Evolutionary conservation across 2,329 filamentous ascomycete species (phyloP), one percentile per base, ranked within the genome.

Genomic region (Pseudocercospora fijiensis): DNA sequence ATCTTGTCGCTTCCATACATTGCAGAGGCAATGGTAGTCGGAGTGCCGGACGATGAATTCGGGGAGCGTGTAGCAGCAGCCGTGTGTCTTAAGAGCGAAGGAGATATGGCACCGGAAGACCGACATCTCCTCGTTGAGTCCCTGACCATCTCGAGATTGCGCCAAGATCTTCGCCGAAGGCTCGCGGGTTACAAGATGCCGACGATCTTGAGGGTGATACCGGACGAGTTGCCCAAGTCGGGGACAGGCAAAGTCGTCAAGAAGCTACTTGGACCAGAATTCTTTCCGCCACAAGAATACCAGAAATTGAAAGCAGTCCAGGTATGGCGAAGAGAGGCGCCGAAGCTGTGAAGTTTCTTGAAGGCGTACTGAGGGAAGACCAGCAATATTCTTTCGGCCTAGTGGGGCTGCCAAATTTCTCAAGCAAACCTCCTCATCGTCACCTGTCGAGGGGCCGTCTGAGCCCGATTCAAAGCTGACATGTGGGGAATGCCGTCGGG

Each of bases 21-120:
- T 33, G 75, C 80, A 53, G 83, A 85, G 71, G 82, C 81, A 4
- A 82, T 82, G 67, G 81, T 85, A 1, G 81, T 85, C 3, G 83
- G 83, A 1, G 76, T 85, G n/a, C 73, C 77, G 0, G 82, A 84
- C 65, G 78, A 82, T 18, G 82, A 85, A 73, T 85, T 80, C 72
- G 82, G 83, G 2, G 82, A 86, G 71, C 76, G 82, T 20, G 83
- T 86, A 2, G 83, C 80, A n/a, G 83, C 83, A 1, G 77, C 82
- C n/a, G 71, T 85, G 13, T 81, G 72, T 51, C 65, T 80, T 47
- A 77, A 78, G 62, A 69, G 75, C 11, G 73, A 75, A 56, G 69
- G 71, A 6, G 63, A 76, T 22, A 47, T 64, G 64, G 18, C 66
- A n/a, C 55, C 49, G 20, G 63, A 72, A 64, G 37, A 70, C 68